phyloP scores from a whole-genome alignment of 2,329 filamentous ascomycete genomes.

The Fusarium albosuccineum region DNA sequence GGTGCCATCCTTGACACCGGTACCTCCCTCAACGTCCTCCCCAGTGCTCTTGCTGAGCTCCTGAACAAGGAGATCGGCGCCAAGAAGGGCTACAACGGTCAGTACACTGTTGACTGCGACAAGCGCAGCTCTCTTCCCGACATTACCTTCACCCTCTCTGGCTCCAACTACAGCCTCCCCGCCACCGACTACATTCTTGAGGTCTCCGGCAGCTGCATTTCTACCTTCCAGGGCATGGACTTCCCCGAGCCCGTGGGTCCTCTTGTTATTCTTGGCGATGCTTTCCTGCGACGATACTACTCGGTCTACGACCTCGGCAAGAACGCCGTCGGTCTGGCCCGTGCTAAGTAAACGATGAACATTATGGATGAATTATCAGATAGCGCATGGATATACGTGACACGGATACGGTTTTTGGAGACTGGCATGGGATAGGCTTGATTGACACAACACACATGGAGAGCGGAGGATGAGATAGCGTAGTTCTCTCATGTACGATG shows the following conservation, averaged over 20 bases:
- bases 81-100: conserved; percentile 97
- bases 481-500: conserved; percentile 30
- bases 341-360: conserved; percentile 71
- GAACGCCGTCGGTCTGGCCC: conserved; percentile 88
- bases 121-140: conserved; percentile 89
- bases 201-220: conserved; percentile 95
- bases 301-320: conserved; percentile 96
- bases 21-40: conserved; percentile 96
- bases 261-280: conserved; percentile 93
- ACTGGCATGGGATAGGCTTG: conserved; percentile 37
- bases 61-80: conserved; percentile 98
- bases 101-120: conserved; percentile 93
- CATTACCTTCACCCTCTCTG: conserved; percentile 89
- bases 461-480: conserved; percentile 18
- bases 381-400: conserved; percentile 33
- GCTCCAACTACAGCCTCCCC: conserved; percentile 92
- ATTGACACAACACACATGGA: conserved; percentile 28
- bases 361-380: conserved; percentile 34
- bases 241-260: conserved; percentile 89
- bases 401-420: conserved; percentile 37
- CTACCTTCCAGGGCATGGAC: conserved; percentile 97
- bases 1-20: conserved; percentile 98
- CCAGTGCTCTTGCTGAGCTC: conserved; percentile 90
- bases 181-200: conserved; percentile 96
- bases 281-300: conserved; percentile 88